phyloP scores from a whole-genome alignment of 2,329 filamentous ascomycete genomes.

The Aspergillus versicolor region DNA sequence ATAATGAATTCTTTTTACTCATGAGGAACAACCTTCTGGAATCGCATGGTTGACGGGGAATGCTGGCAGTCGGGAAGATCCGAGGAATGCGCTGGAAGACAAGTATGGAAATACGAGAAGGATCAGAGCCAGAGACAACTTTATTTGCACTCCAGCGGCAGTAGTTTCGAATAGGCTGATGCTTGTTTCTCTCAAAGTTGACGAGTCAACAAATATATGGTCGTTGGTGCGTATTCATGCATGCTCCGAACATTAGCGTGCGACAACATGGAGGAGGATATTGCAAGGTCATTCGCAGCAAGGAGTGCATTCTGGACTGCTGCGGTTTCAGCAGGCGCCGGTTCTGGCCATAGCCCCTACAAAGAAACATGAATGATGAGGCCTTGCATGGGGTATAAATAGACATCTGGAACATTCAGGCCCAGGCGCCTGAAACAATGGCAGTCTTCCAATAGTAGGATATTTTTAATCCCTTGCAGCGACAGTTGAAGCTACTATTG shows the following conservation, averaged over 20 bases:
- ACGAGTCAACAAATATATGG: not conserved
- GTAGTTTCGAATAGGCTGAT: not conserved
- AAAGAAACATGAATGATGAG: not conserved
- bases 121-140: conserved; percentile 6
- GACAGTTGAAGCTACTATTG: conserved; percentile 3
- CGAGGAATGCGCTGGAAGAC: not conserved
- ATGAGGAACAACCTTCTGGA: not conserved
- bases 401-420: not conserved
- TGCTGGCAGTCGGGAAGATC: not conserved
- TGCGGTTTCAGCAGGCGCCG: not conserved
- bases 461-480: conserved; percentile 7
- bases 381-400: not conserved
- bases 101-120: not conserved
- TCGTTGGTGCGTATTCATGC: not conserved
- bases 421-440: not conserved
- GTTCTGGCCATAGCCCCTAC: not conserved
- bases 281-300: not conserved
- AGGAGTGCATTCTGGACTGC: not conserved
- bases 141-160: not conserved
- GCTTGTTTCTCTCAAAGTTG: conserved; percentile 5
- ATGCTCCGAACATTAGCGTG: not conserved
- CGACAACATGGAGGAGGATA: no score
- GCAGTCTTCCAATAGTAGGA: not conserved
- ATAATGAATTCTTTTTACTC: not conserved
- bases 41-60: not conserved